Conservation (phyloP, 2,329 filamentous ascomycete genomes). For the Ophiostoma quercus region DNA sequence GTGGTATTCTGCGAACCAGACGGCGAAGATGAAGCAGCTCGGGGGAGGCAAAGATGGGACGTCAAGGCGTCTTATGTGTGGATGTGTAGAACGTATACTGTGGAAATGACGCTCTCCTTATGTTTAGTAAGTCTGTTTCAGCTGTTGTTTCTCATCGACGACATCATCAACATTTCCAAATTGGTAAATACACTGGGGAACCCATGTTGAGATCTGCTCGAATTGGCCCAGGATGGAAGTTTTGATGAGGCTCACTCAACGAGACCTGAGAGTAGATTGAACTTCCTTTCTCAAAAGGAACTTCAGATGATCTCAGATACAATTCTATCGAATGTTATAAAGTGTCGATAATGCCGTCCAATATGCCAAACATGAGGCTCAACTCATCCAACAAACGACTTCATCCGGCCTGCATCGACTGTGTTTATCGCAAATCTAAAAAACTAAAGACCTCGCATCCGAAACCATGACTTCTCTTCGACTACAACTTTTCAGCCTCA, state of each 20-base stretch:
- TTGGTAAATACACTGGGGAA: neutral
- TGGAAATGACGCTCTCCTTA: too few species aligned
- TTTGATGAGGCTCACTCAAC: neutral
- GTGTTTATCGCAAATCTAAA: too few species aligned
- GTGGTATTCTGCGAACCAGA: too few species aligned
- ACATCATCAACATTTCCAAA: neutral
- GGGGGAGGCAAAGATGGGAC: neutral
- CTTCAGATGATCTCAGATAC: too few species aligned
- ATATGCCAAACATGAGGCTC: neutral
- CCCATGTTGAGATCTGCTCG: neutral
- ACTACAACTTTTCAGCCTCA: neutral
- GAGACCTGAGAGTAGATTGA: too few species aligned
- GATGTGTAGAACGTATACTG: too few species aligned
- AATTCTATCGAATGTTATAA: neutral
- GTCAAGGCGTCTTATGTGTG: too few species aligned
- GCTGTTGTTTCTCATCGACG: neutral
- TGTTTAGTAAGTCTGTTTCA: neutral
- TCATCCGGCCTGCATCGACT: too few species aligned
- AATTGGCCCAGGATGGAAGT: neutral
- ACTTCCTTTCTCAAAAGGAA: too few species aligned
- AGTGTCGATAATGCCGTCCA: neutral
- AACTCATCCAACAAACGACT: neutral
- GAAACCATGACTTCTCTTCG: neutral
- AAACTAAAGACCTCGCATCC: too few species aligned
- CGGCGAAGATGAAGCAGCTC: too few species aligned